Conservation (phyloP, 352 stramenopile genomes). For the Sclerospora graminicola region DNA sequence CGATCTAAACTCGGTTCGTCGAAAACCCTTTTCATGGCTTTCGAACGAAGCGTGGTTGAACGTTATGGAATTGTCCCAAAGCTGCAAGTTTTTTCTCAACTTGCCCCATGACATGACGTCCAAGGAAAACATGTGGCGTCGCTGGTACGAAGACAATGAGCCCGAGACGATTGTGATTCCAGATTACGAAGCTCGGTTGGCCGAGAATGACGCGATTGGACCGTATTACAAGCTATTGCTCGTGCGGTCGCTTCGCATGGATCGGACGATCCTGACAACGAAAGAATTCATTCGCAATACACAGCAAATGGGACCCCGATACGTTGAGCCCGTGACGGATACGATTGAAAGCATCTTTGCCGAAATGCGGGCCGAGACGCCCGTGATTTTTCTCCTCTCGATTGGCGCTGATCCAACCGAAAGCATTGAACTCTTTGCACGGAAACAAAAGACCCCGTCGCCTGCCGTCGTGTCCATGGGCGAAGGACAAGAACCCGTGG, state of each 20-base stretch:
- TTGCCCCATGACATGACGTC: constrained; percentile 94
- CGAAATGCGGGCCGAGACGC: constrained; percentile 92
- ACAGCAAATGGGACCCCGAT: constrained; percentile 92
- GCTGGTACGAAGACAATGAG: constrained; percentile 95
- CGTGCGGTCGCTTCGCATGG: constrained; percentile 94
- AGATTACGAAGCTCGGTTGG: constrained; percentile 91
- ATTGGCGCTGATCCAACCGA: constrained; percentile 96
- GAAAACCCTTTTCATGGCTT: no score
- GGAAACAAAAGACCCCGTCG: constrained; percentile 94
- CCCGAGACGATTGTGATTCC: constrained; percentile 93
- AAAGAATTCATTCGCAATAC: constrained; percentile 97
- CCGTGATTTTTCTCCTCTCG: constrained; percentile 97
- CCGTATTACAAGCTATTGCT: constrained; percentile 95
- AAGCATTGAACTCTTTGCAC: constrained; percentile 93
- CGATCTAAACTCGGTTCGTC: no score
- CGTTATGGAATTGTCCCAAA: constrained; percentile 92
- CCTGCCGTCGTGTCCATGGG: constrained; percentile 92
- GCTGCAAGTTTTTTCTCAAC: constrained; percentile 95
- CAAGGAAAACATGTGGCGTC: constrained; percentile 93
- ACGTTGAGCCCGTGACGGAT: constrained; percentile 98
- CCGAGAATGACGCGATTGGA: constrained; percentile 90
- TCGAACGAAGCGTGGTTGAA: constrained; percentile 97
- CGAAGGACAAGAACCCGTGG: no score
- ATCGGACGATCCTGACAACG: constrained; percentile 94
- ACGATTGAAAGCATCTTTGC: constrained; percentile 97